Evolutionary conservation across 805 yeast genomes (phyloP), one percentile per base, ranked within the genome.

Genomic region (Candida wancherniae): DNA sequence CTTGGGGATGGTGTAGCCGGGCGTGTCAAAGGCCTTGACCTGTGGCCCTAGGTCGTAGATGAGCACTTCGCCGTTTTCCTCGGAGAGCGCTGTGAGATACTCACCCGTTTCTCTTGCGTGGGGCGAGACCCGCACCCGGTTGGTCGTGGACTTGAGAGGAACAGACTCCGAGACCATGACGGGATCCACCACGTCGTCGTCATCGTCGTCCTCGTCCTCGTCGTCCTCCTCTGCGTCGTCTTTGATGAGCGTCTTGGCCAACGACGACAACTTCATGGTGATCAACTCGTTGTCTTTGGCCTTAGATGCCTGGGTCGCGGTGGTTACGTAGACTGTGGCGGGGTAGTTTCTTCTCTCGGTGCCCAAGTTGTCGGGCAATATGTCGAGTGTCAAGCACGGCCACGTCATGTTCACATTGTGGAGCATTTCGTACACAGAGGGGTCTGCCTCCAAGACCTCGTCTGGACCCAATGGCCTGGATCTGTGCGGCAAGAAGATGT

Each of bases 361-460:
- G 8, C 98, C 98, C 37, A 84, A 67, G 31, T 68, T 66, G 55
- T 92, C 98, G 5, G 95, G 95, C 31, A 92, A 62, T 13, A 92
- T 64, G 52, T 90, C 97, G 38, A 92, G 68, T 3, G 97, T 86
- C 53, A 92, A 63, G 62, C 97, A 87, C 9, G 98, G 97, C 97
- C 97, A 92, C 48, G 95, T 94, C 58, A 90, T 65, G 57, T 84
- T 84, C 37, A 90, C 85, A 48, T 84, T 84, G 58, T 92, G 98
- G 36, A 92, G 65, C 97, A 92, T 92, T 51, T 90, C 95, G 56
- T 92, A 92, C 3, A 90, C 96, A 6, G 87, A 68, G 26, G 95
- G 95, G 61, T 92, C 98, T 1, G 97, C 95, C 62, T 90, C 97
- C 53, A 92, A 69, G 9, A 83, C 94, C 64, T 92, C 97, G 62